A percentile compares a stretch with the other conserved stretches of the same genome.
Evolutionary conservation across 257 asterid species (phyloP).

Genomic region (Solanum virginianum): DNA sequence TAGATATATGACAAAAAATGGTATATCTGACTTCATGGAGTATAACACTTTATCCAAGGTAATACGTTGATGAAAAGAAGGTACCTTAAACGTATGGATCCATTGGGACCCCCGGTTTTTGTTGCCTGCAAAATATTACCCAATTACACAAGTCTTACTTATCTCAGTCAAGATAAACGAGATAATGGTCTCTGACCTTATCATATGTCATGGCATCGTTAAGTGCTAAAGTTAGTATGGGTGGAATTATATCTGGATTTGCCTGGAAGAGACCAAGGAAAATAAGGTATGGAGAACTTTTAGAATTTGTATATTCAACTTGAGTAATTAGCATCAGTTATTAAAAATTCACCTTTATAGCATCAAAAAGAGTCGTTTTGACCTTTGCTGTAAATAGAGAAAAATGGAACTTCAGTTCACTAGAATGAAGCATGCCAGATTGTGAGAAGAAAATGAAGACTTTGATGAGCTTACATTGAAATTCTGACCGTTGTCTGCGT

Average conservation of each 20-base stretch:
- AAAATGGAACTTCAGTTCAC: neutral
- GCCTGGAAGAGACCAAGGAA: slow-evolving; percentile 30
- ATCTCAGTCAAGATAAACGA: neutral
- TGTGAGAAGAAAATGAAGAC: neutral
- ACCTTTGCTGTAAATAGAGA: slow-evolving; percentile 42
- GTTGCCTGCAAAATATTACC: slow-evolving; percentile 58
- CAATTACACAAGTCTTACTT: slow-evolving; percentile 15
- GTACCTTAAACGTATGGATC: slow-evolving; percentile 92
- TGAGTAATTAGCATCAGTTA: neutral
- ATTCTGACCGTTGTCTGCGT: slow-evolving; percentile 80
- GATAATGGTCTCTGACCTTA: slow-evolving; percentile 50
- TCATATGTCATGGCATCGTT: slow-evolving; percentile 85
- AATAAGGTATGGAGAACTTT: neutral
- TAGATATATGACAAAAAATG: neutral
- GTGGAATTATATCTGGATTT: slow-evolving; percentile 58
- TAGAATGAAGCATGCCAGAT: neutral
- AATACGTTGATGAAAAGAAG: neutral
- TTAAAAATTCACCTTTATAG: slow-evolving; percentile 46
- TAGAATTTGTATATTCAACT: neutral
- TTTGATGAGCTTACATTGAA: slow-evolving; percentile 48
- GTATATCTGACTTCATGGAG: neutral
- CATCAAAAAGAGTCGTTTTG: slow-evolving; percentile 35
- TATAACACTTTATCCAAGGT: neutral
- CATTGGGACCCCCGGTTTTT: slow-evolving; percentile 94
- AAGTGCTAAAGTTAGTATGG: slow-evolving; percentile 67